A percentile compares a stretch with the other conserved stretches of the same genome.
phyloP scores from a whole-genome alignment of 139 green algal genomes.

The Deuterostichococcus epilithicus region DNA sequence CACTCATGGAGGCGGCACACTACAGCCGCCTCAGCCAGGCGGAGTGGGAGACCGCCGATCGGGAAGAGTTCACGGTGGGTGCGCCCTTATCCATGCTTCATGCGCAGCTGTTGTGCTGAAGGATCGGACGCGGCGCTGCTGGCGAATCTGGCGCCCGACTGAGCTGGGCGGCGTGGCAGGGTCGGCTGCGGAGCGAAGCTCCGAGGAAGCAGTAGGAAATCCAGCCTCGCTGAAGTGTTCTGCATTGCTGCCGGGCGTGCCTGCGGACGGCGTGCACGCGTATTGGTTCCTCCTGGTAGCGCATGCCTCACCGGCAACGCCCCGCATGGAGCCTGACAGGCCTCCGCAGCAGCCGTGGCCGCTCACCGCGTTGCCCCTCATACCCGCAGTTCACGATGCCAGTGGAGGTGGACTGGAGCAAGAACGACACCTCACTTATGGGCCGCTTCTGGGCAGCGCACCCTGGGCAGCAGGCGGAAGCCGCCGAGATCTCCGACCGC shows the following conservation, averaged over 20 bases:
- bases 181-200: neutral
- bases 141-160: too few relatives aligned
- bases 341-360: neutral
- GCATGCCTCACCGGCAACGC: neutral
- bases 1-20: constrained; percentile 54
- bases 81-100: too few relatives aligned
- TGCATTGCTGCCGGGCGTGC: neutral
- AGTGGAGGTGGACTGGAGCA: constrained; percentile 57
- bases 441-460: constrained; percentile 39
- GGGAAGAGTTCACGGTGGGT: constrained; percentile 58
- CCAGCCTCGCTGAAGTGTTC: neutral
- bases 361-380: neutral
- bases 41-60: constrained; percentile 60
- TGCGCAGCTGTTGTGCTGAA: neutral
- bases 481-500: constrained; percentile 37
- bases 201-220: neutral
- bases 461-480: constrained; percentile 3
- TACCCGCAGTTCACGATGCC: constrained; percentile 58
- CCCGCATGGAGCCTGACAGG: neutral
- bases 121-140: neutral
- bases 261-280: neutral
- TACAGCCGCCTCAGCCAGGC: constrained; percentile 53
- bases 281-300: neutral
- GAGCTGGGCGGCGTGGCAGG: too few relatives aligned
- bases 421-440: constrained; percentile 54